These are phyloP conservation scores for Alternaria tenuissima DNA, from an alignment of 2,329 filamentous ascomycete species.

Conservation along the genomic window DNA sequence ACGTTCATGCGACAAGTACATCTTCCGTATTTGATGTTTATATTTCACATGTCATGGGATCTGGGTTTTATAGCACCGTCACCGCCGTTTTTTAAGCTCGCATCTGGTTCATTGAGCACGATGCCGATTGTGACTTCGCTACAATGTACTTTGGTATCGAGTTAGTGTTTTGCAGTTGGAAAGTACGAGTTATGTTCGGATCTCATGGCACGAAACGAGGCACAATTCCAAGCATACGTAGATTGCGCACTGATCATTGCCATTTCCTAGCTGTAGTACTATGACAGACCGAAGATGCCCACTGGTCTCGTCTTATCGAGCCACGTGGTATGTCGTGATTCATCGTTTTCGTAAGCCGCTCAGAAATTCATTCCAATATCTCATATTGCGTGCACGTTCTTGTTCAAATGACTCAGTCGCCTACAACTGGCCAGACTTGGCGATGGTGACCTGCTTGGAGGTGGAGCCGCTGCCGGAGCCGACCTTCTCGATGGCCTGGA, in stretches of 20 bases:
- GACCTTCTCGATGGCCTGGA: constrained; percentile 35
- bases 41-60: too few relatives aligned
- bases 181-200: neutral
- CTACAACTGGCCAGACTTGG: constrained; percentile 38
- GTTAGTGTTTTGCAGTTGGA: neutral
- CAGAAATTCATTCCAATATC: neutral
- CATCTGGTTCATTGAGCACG: neutral
- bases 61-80: too few relatives aligned
- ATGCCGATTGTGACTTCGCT: neutral
- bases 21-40: too few relatives aligned
- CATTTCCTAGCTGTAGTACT: constrained; percentile 28
- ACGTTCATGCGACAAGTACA: too few relatives aligned
- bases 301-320: constrained; percentile 9
- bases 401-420: too few relatives aligned
- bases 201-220: neutral
- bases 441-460: constrained; percentile 33
- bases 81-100: too few relatives aligned
- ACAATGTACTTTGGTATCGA: neutral
- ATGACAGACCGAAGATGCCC: constrained; percentile 14
- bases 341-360: constrained; percentile 9
- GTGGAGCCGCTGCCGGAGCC: constrained; percentile 33
- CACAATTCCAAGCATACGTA: neutral
- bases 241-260: constrained; percentile 18
- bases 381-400: too few relatives aligned
- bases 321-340: constrained; percentile 18